A percentile compares a stretch with the other conserved stretches of the same genome.
phyloP scores from a whole-genome alignment of 306 rosid genomes.

The Vigna radiata region DNA sequence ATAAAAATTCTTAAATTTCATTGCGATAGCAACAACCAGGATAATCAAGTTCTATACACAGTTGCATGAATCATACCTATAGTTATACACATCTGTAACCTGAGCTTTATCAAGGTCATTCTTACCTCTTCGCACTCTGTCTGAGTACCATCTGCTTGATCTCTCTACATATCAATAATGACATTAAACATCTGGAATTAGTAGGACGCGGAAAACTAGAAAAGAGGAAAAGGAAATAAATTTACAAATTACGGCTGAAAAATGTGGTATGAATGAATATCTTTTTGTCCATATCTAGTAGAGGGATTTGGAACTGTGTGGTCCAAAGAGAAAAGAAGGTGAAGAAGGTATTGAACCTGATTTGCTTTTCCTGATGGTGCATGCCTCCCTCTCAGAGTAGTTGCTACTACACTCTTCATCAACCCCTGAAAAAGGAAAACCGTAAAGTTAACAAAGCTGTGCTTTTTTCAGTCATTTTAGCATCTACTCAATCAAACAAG shows the following conservation, averaged over 20 bases:
- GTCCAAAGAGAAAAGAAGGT: constrained; percentile 61
- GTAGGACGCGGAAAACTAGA: constrained; percentile 5
- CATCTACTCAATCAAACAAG: constrained; percentile 47
- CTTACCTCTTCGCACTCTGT: constrained; percentile 68
- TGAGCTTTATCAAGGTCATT: constrained; percentile 71
- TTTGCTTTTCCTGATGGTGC: constrained; percentile 83
- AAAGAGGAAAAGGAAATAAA: neutral
- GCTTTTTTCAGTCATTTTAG: constrained; percentile 56
- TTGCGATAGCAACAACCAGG: constrained; percentile 21
- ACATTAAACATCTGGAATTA: constrained; percentile 36
- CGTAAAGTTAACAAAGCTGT: constrained; percentile 63
- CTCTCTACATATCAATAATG: constrained; percentile 59
- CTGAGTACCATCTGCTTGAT: constrained; percentile 67
- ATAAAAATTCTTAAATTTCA: neutral
- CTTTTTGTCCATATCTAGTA: constrained; percentile 29
- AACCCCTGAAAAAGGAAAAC: constrained; percentile 68
- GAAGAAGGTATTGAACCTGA: constrained; percentile 74
- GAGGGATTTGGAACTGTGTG: constrained; percentile 54
- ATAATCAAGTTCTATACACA: constrained; percentile 17
- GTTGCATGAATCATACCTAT: constrained; percentile 61
- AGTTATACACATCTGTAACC: constrained; percentile 78
- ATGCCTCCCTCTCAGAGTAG: constrained; percentile 74
- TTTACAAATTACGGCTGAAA: constrained; percentile 34
- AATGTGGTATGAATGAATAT: neutral
- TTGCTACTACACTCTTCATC: constrained; percentile 82